These are phyloP conservation scores for Curvularia hawaiiensis DNA, from an alignment of 2,329 filamentous ascomycete species.

Conservation along the genomic window DNA sequence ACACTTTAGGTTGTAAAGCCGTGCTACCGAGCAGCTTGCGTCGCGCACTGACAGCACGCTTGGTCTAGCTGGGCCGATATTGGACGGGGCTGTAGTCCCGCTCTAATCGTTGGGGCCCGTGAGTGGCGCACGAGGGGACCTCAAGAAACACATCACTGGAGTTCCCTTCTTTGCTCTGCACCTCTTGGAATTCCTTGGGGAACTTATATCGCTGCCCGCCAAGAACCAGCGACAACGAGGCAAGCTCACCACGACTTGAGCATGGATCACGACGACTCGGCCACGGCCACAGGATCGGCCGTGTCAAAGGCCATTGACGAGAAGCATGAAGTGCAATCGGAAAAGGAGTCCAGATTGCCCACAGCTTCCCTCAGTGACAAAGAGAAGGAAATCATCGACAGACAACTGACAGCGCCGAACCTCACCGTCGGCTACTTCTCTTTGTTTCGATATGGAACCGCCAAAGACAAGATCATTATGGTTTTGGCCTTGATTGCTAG, in stretches of 20 bases:
- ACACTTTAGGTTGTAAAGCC: conserved; percentile 1
- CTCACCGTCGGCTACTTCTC: conserved; percentile 53
- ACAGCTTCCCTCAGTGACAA: conserved; percentile 36
- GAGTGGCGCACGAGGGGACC: conserved; percentile 11
- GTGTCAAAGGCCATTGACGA: conserved; percentile 29
- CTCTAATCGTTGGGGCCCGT: conserved; percentile 11
- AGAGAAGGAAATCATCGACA: conserved; percentile 43
- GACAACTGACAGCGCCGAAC: conserved; percentile 50
- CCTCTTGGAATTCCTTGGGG: conserved; percentile 4
- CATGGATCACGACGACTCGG: conserved; percentile 22
- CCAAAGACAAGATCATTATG: conserved; percentile 50
- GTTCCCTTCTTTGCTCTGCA: conserved; percentile 5
- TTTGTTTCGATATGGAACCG: conserved; percentile 54
- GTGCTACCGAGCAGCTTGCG: conserved; percentile 5
- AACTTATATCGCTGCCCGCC: conserved; percentile 2
- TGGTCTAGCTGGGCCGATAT: conserved; percentile 2
- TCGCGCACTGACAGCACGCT: not conserved
- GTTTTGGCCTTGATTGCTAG: conserved; percentile 65
- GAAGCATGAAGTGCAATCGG: conserved; percentile 27
- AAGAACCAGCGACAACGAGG: conserved; percentile 14
- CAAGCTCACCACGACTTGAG: conserved; percentile 14
- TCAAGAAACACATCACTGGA: conserved; percentile 5
- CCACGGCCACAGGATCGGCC: conserved; percentile 20
- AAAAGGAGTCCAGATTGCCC: conserved; percentile 30
- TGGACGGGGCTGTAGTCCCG: not conserved